These are phyloP conservation scores for Macadamia integrifolia DNA, from an alignment of 164 flowering plant genomes.

Conservation along the genomic window DNA sequence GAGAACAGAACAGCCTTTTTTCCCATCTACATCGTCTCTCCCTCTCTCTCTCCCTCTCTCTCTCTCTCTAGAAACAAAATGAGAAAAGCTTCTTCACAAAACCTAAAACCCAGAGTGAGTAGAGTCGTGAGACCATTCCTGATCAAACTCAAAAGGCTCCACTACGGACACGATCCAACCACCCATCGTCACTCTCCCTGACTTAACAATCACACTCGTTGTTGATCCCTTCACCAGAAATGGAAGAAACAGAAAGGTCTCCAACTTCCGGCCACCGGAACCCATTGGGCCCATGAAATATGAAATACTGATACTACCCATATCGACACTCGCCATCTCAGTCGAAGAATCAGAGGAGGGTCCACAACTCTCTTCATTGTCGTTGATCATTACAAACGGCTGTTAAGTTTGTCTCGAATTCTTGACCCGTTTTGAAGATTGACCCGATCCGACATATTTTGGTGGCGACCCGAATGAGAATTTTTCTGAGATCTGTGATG, in stretches of 20 bases:
- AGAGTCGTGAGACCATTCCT: too few relatives aligned
- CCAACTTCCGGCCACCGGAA: neutral
- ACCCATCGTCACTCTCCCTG: neutral
- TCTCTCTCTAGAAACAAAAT: too few relatives aligned
- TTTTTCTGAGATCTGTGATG: too few relatives aligned
- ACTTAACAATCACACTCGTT: neutral
- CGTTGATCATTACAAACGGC: slow-evolving; percentile 13
- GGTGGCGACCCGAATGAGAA: too few relatives aligned
- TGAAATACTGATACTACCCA: slow-evolving; percentile 7
- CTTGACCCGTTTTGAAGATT: too few relatives aligned
- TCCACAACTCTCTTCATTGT: slow-evolving; percentile 22
- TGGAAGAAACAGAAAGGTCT: neutral
- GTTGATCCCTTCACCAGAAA: neutral
- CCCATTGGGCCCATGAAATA: neutral
- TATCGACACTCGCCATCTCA: slow-evolving; percentile 20
- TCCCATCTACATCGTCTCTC: too few relatives aligned
- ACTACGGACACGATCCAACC: neutral
- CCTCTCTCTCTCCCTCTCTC: too few relatives aligned
- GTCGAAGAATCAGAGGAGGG: slow-evolving; percentile 18
- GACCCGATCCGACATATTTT: too few relatives aligned
- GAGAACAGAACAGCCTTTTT: too few relatives aligned
- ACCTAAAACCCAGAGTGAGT: too few relatives aligned
- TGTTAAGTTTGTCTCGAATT: too few relatives aligned
- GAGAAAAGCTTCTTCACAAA: too few relatives aligned
- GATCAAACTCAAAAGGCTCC: neutral